Evolutionary conservation across 805 yeast genomes (phyloP), one percentile per base, ranked within the genome.

Genomic region (Metschnikowia lochheadii): DNA sequence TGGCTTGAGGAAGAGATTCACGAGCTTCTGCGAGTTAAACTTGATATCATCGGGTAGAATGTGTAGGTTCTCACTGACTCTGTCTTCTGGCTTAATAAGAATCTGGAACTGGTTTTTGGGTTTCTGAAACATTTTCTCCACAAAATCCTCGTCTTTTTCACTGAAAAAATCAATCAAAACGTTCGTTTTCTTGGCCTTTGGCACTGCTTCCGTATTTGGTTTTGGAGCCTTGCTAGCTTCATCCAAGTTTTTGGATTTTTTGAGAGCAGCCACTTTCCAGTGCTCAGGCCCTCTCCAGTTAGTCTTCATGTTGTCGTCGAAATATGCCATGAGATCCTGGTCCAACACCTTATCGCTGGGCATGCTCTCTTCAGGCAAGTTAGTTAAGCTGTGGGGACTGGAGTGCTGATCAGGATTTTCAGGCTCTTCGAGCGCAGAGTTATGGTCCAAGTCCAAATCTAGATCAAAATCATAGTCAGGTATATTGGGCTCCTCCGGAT

Each of bases 261-360:
- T 84, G 40, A 58, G 54, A 37, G 56, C 53, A 4, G 59, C 34
- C 13, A 92, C 85, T 66, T 86, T 87, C 97, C 97, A 92, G 67
- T 89, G 95, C 56, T 88, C 92, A 13, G 92, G 77, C 7, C 97
- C 97, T 29, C 95, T 80, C 97, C 97, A 91, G 63, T 82, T 86
- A 32, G 75, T 69, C 50, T 76, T 79, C 67, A 89, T 74, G 18
- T 82, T 77, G 48, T 82, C 83, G 63, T 90, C 96, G 66, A 89
- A 89, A 63, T 89, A 86, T 2, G 90, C 85, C 79, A 88, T 81
- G 39, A 89, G 68, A 59, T 84, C 88, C 44, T 75, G 76, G 58
- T 83, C 88, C 55, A 80, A 67, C 23, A 75, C 70, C 50, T 52
- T 56, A 11, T 50, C 57, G 3, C 31, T 44, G 2, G 55, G 38